A percentile compares a stretch with the other conserved stretches of the same genome.
phyloP scores from a whole-genome alignment of 1,139 yeast species.

The Sugiyamaella pinicola region DNA sequence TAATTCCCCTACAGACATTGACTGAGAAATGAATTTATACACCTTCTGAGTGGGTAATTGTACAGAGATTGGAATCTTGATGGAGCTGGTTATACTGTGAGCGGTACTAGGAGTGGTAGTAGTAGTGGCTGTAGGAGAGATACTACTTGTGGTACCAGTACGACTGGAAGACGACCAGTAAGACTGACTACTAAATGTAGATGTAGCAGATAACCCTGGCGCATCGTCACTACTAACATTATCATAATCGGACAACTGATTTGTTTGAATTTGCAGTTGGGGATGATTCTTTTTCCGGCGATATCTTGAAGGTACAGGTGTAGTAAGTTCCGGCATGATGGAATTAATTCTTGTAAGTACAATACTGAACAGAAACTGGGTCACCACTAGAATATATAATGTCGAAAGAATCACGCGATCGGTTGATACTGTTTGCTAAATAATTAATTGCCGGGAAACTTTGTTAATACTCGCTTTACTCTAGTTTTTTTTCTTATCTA shows the following conservation, averaged over 20 bases:
- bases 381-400: too few relatives aligned
- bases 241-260: neutral
- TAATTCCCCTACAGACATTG: conserved; percentile 26
- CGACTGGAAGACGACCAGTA: conserved; percentile 4
- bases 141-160: neutral
- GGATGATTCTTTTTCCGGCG: conserved; percentile 10
- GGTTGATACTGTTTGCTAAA: too few relatives aligned
- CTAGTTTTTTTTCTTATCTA: too few relatives aligned
- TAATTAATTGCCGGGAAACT: too few relatives aligned
- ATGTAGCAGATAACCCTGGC: conserved; percentile 1
- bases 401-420: too few relatives aligned
- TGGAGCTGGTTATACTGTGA: too few relatives aligned
- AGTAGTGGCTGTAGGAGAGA: neutral
- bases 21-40: conserved; percentile 24
- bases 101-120: neutral
- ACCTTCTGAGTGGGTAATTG: conserved; percentile 35
- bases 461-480: too few relatives aligned
- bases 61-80: conserved; percentile 21
- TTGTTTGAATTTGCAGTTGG: conserved; percentile 4
- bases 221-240: neutral
- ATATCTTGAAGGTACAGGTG: conserved; percentile 15
- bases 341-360: too few relatives aligned
- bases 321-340: conserved; percentile 7
- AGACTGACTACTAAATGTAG: neutral
- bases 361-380: too few relatives aligned